Evolutionary conservation across 2,329 filamentous ascomycete species (phyloP).

Genomic region (Neophaeococcomyces mojaviensis): DNA sequence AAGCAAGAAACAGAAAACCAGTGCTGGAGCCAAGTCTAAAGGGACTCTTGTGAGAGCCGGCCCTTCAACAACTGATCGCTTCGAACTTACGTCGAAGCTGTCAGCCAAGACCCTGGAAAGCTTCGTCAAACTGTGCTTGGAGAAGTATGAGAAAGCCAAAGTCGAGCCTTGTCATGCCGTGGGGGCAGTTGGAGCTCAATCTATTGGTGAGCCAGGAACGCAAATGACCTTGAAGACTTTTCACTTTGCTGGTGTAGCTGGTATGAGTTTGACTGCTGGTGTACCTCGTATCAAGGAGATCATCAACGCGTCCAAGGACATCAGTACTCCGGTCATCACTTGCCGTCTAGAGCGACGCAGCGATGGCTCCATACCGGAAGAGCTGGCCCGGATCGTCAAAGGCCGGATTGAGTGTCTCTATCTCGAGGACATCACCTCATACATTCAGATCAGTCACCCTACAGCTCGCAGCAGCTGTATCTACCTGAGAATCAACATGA

Average conservation of each 20-base stretch:
- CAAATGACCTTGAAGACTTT: slow-evolving; percentile 99
- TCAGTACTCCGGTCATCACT: slow-evolving; percentile 88
- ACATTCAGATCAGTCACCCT: slow-evolving; percentile 76
- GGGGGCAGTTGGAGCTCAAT: slow-evolving; percentile 91
- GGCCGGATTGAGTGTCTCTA: slow-evolving; percentile 92
- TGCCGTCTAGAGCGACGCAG: slow-evolving; percentile 54
- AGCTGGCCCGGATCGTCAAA: slow-evolving; percentile 73
- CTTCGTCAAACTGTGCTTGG: slow-evolving; percentile 75
- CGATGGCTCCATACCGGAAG: slow-evolving; percentile 22
- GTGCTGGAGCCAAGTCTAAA: slow-evolving; percentile 1
- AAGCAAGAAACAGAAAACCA: slow-evolving; percentile 16
- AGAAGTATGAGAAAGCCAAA: slow-evolving; percentile 84
- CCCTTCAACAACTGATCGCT: slow-evolving; percentile 23
- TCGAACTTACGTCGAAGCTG: slow-evolving; percentile 74
- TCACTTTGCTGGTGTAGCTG: slow-evolving; percentile 98
- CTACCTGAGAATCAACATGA: slow-evolving; percentile 71
- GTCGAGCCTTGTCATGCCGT: slow-evolving; percentile 94
- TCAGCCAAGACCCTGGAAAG: slow-evolving; percentile 63
- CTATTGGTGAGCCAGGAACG: slow-evolving; percentile 94
- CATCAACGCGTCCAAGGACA: slow-evolving; percentile 92
- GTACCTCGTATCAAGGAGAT: slow-evolving; percentile 99
- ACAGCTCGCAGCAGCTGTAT: slow-evolving; percentile 52
- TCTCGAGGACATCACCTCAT: slow-evolving; percentile 70
- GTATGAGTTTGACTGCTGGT: slow-evolving; percentile 99
- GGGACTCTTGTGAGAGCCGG: slow-evolving; percentile 5